Conservation (phyloP, 371 early-diverging fungal genomes). For the Umbelopsis sp. region DNA sequence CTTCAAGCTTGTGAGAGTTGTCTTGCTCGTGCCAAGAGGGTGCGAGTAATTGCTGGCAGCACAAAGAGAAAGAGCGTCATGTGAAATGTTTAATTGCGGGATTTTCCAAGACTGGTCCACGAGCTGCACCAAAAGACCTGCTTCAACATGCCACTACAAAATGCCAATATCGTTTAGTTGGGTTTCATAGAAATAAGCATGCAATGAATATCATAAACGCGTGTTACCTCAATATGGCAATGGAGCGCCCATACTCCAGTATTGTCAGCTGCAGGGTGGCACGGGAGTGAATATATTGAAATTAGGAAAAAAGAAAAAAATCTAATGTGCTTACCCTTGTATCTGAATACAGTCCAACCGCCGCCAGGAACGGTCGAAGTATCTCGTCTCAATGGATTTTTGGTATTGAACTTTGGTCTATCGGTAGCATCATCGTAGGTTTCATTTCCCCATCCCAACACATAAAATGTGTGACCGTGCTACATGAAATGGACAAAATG, state of each 20-base stretch:
- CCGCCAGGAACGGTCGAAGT: constrained; percentile 41
- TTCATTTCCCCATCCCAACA: constrained; percentile 41
- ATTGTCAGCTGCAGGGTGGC: constrained; percentile 27
- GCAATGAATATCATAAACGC: not conserved
- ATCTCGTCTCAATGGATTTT: constrained; percentile 48
- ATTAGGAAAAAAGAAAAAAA: not conserved
- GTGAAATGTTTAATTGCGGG: not conserved
- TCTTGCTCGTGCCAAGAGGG: not conserved
- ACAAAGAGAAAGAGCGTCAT: constrained; percentile 14
- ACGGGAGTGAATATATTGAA: not conserved
- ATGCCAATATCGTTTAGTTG: not conserved
- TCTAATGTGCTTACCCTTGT: constrained; percentile 21
- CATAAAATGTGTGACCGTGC: constrained; percentile 49
- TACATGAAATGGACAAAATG: constrained; percentile 20
- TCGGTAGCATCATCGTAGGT: constrained; percentile 29
- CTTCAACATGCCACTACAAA: constrained; percentile 21
- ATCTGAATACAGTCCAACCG: constrained; percentile 41
- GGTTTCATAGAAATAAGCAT: not conserved
- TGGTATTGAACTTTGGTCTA: constrained; percentile 38
- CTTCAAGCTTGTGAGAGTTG: not conserved
- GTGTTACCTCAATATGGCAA: constrained; percentile 37
- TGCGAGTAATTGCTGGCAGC: not conserved
- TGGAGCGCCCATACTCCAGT: constrained; percentile 45
- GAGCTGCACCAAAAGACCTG: constrained; percentile 21
- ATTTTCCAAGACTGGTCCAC: constrained; percentile 14